Percentiles rank a stretch among this genome's conserved stretches.
Conservation (phyloP, 2,329 filamentous ascomycete species). For the Grosmannia serpens region DNA sequence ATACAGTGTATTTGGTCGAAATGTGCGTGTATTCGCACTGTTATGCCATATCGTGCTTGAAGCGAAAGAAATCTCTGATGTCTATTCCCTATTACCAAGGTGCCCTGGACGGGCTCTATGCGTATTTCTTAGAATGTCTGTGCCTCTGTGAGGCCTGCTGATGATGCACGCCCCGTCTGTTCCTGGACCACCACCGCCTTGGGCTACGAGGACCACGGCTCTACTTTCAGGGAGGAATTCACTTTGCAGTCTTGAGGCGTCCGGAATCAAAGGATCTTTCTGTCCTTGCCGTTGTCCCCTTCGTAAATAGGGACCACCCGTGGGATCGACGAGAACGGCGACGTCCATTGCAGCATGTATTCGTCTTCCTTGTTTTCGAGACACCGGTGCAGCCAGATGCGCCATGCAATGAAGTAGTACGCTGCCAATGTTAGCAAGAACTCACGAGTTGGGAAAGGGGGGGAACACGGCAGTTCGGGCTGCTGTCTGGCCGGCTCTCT, state of each 20-base stretch:
- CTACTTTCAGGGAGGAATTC: no score
- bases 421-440: slow-evolving; percentile 26
- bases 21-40: background rate
- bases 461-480: background rate
- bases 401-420: slow-evolving; percentile 77
- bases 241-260: background rate
- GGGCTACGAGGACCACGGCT: no score
- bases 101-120: background rate
- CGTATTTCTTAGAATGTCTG: background rate
- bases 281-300: slow-evolving; percentile 16
- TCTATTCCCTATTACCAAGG: background rate
- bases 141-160: no score
- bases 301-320: slow-evolving; percentile 27
- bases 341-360: slow-evolving; percentile 60
- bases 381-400: slow-evolving; percentile 69
- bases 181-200: no score
- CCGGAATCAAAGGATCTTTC: slow-evolving; percentile 1
- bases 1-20: background rate
- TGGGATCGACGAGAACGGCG: slow-evolving; percentile 40
- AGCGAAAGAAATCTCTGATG: background rate
- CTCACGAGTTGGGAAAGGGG: background rate
- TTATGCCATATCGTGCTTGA: background rate
- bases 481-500: background rate
- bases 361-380: slow-evolving; percentile 62
- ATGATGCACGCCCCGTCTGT: no score